phyloP scores from a whole-genome alignment of 352 stramenopile species.

The Phytopythium montanum region DNA sequence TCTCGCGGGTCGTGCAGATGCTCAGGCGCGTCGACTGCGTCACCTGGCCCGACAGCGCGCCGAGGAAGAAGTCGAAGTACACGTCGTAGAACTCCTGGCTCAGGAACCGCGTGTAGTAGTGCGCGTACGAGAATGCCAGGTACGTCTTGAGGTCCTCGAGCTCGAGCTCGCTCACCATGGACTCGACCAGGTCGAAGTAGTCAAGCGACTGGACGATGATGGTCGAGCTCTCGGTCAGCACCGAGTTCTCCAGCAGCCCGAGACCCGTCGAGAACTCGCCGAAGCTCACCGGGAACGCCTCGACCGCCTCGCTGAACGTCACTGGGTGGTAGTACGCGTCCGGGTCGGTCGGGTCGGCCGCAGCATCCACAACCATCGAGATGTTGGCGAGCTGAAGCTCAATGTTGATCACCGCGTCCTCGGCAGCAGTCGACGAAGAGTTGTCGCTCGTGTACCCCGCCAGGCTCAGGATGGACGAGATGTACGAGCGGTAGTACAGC shows the following conservation, averaged over 20 bases:
- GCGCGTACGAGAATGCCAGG: constrained; percentile 39
- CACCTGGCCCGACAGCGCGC: constrained; percentile 50
- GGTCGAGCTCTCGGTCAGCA: constrained; percentile 6
- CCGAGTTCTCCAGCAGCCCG: constrained; percentile 7
- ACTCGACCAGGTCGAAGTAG: constrained; percentile 10
- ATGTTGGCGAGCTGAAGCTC: constrained; percentile 10
- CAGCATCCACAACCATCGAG: neutral
- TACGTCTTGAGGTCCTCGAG: constrained; percentile 47
- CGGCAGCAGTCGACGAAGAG: neutral
- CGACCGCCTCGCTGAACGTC: neutral
- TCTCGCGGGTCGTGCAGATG: constrained; percentile 37
- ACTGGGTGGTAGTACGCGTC: constrained; percentile 7
- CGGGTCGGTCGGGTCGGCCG: constrained; percentile 4
- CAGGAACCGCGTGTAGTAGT: constrained; percentile 29
- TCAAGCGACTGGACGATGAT: constrained; percentile 8
- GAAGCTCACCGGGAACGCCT: constrained; percentile 5
- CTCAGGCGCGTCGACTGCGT: neutral
- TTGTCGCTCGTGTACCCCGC: constrained; percentile 14
- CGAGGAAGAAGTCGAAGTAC: constrained; percentile 86
- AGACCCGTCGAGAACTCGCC: constrained; percentile 7
- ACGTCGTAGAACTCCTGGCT: constrained; percentile 70
- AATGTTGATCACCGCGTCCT: constrained; percentile 7
- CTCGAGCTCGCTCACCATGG: constrained; percentile 7
- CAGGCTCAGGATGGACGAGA: constrained; percentile 32
- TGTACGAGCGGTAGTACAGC: constrained; percentile 29